Percentiles rank a stretch among this genome's conserved stretches.
phyloP scores from a whole-genome alignment of 331 rosid genomes.

The Quercus phellos region DNA sequence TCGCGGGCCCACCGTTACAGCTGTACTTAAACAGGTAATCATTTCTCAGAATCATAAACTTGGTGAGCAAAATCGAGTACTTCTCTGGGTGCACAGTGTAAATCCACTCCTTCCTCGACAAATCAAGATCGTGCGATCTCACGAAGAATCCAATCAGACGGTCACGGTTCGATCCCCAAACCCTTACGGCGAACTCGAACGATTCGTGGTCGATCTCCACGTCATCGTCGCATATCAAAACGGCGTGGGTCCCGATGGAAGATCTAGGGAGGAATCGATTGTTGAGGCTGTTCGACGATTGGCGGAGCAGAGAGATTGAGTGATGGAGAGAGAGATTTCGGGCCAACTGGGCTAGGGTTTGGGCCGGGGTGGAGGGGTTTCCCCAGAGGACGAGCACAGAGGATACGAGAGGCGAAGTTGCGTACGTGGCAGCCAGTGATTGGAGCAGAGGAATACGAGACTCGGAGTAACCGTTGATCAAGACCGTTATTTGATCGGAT shows the following conservation, averaged over 20 bases:
- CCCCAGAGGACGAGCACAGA: slow-evolving; percentile 84
- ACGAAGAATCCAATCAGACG: slow-evolving; percentile 65
- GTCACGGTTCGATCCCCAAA: slow-evolving; percentile 50
- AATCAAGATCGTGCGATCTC: slow-evolving; percentile 70
- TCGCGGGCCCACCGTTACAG: slow-evolving; percentile 53
- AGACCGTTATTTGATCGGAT: slow-evolving; percentile 57
- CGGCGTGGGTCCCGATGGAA: slow-evolving; percentile 50
- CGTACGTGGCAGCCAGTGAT: slow-evolving; percentile 55
- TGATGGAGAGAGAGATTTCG: slow-evolving; percentile 41
- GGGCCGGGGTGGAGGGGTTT: slow-evolving; percentile 57
- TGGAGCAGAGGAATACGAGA: slow-evolving; percentile 75
- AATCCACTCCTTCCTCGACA: slow-evolving; percentile 62
- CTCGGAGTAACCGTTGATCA: slow-evolving; percentile 77
- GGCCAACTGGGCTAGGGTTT: slow-evolving; percentile 31
- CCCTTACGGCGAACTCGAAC: slow-evolving; percentile 53
- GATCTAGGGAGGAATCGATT: slow-evolving; percentile 64
- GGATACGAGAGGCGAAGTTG: slow-evolving; percentile 57
- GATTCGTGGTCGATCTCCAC: slow-evolving; percentile 55
- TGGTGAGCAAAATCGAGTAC: slow-evolving; percentile 78
- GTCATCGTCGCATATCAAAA: slow-evolving; percentile 80
- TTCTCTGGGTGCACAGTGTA: slow-evolving; percentile 77
- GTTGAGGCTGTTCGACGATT: slow-evolving; percentile 58
- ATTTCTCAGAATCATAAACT: slow-evolving; percentile 55
- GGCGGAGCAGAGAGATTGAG: slow-evolving; percentile 44
- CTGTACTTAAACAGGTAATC: slow-evolving; percentile 49